Percentiles rank a stretch among this genome's conserved stretches.
Evolutionary conservation across 352 stramenopile species (phyloP).

Genomic region (Pythium brachiatum): DNA sequence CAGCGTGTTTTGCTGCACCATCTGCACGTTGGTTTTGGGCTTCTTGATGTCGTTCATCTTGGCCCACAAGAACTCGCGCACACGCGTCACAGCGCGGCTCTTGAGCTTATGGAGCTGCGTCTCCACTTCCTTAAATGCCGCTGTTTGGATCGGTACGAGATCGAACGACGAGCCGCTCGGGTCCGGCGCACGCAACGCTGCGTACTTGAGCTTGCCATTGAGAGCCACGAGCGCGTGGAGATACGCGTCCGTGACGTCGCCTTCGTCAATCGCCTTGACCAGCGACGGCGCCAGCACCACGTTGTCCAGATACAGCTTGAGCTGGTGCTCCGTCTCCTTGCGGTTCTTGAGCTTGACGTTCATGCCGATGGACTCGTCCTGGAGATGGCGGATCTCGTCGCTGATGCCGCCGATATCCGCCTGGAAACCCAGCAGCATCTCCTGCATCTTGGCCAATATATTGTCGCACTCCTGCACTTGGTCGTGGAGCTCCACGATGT

Average conservation of each 20-base stretch:
- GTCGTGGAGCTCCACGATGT: slow-evolving; percentile 90
- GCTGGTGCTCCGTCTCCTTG: slow-evolving; percentile 89
- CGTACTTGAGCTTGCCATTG: slow-evolving; percentile 92
- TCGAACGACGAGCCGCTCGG: slow-evolving; percentile 76
- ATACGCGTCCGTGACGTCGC: slow-evolving; percentile 93
- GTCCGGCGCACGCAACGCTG: slow-evolving; percentile 54
- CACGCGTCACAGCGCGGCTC: slow-evolving; percentile 61
- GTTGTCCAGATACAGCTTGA: slow-evolving; percentile 95
- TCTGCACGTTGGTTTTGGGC: slow-evolving; percentile 98
- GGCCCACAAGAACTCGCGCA: slow-evolving; percentile 93
- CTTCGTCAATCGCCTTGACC: slow-evolving; percentile 91
- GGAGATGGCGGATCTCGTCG: slow-evolving; percentile 96
- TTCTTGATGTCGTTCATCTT: slow-evolving; percentile 94
- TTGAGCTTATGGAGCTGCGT: slow-evolving; percentile 90
- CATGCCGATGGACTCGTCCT: slow-evolving; percentile 94
- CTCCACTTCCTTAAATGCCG: slow-evolving; percentile 92
- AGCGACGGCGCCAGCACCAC: slow-evolving; percentile 95
- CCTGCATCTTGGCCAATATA: slow-evolving; percentile 96
- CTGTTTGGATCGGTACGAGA: slow-evolving; percentile 86
- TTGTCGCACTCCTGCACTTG: slow-evolving; percentile 97
- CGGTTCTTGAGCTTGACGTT: slow-evolving; percentile 96
- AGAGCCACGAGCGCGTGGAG: slow-evolving; percentile 93
- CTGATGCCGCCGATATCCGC: slow-evolving; percentile 96
- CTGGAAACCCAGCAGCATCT: slow-evolving; percentile 98
- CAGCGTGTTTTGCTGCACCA: slow-evolving; percentile 97